Conservation (phyloP, 805 yeast genomes). For the Candida anglica region DNA sequence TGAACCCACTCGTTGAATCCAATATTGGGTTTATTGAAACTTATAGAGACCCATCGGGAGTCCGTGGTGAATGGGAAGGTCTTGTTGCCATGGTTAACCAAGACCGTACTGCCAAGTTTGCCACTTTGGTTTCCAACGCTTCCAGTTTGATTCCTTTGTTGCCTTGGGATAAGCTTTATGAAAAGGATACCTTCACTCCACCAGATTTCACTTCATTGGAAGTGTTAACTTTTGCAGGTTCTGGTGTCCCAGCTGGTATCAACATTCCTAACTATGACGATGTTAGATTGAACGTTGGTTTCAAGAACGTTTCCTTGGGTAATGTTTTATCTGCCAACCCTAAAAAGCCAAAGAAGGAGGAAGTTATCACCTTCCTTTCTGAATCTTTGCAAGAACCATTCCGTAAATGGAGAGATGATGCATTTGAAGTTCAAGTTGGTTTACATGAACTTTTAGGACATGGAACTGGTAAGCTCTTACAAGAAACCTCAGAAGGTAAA, state of each 20-base stretch:
- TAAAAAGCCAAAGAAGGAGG: slow-evolving; percentile 61
- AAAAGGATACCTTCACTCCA: slow-evolving; percentile 82
- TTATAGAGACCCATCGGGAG: slow-evolving; percentile 88
- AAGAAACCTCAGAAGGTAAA: slow-evolving; percentile 49
- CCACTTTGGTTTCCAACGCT: slow-evolving; percentile 64
- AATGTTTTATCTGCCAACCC: slow-evolving; percentile 71
- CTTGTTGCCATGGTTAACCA: slow-evolving; percentile 86
- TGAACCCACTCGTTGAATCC: slow-evolving; percentile 66
- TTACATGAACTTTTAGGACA: slow-evolving; percentile 90
- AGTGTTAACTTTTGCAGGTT: slow-evolving; percentile 83
- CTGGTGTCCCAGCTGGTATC: slow-evolving; percentile 91
- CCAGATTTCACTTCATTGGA: slow-evolving; percentile 92
- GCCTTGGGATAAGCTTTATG: slow-evolving; percentile 77
- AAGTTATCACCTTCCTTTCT: slow-evolving; percentile 62
- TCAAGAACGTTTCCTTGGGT: slow-evolving; percentile 86
- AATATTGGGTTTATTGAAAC: slow-evolving; percentile 92
- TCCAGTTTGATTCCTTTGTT: slow-evolving; percentile 56
- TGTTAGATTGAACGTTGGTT: slow-evolving; percentile 77
- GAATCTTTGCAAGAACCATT: slow-evolving; percentile 52
- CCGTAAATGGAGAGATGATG: slow-evolving; percentile 70
- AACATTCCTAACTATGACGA: slow-evolving; percentile 92
- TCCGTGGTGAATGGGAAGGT: slow-evolving; percentile 93
- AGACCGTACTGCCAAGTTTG: slow-evolving; percentile 79
- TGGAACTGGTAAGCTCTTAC: slow-evolving; percentile 81
- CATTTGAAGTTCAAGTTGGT: slow-evolving; percentile 92